Base-by-base conservation (phyloP, 176 grass and related monocot species). In the Zea luxurians region DNA sequence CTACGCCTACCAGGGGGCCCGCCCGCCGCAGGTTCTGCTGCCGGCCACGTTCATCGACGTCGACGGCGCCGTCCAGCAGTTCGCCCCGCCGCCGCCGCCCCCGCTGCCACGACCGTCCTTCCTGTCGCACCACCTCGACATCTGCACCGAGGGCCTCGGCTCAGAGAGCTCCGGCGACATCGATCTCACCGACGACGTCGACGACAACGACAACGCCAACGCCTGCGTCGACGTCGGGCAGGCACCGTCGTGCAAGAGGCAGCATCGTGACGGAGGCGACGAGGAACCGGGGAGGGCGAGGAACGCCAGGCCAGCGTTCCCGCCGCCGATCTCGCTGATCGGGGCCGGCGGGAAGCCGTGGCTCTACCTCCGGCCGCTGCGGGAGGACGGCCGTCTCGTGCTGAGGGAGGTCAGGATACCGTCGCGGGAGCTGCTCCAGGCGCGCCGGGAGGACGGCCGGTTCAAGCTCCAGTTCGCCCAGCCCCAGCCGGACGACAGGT, bases 121-220 rank as follows among this genome's bases (percentile, higher is more conserved):
- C 48, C 4, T 20, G 4, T 4, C 76, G 1, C 78, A 43, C 59
- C 48, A 77, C 60, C 87, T 70, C 20, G 87, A 78, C 8, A 74
- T 93, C 61, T 93, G 90, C 87, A 93, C 90, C 48, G 90, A 93
- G 87, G 76, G 88, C 46, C 88, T 93, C n/a, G 91, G 91, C 18
- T 86, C 88, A 1, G 91, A 93, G 85, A 93, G 87, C 82, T 90
- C 85, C 38, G 86, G 87, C 73, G 91, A 91, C 73, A 64, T 91
- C 57, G 76, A 88, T 6, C 53, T 88, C 2, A 65, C 9, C 54
- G 54, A 46, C 3, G 20, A 11, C 68, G 5, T 2, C 4, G 27
- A 77, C 20, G 80, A 70, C 66, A 7, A 12, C 58, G 18, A 18
- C 54, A 42, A 15, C 4, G 54, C 4, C 2, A 15, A 4, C 57